These are phyloP conservation scores for Aureococcus anophagefferens DNA, from an alignment of 108 stramenopile genomes.

Conservation along the genomic window DNA sequence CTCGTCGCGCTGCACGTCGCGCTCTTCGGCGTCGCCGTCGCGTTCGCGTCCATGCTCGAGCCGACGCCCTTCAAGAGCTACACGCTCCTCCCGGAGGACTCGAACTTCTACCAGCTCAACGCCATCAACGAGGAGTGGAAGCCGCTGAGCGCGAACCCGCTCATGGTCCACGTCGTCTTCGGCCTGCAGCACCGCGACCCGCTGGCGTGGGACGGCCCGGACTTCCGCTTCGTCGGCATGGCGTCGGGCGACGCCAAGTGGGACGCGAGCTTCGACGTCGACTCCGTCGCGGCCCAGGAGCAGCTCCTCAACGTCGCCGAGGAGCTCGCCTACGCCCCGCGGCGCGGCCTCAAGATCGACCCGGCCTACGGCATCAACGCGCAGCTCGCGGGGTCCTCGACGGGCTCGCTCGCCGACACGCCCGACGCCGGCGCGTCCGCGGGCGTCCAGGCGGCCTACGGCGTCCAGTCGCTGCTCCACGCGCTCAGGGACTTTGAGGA, in stretches of 20 bases:
- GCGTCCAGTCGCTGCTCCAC: slow-evolving; percentile 6
- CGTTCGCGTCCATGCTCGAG: too few species aligned
- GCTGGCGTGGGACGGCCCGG: too few species aligned
- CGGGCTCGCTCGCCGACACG: slow-evolving; percentile 2
- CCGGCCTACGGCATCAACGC: slow-evolving; percentile 7
- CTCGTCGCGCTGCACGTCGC: too few species aligned
- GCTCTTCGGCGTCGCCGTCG: too few species aligned
- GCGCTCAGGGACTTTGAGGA: not conserved
- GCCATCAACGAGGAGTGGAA: not conserved
- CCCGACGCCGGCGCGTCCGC: not conserved
- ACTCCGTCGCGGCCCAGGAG: too few species aligned
- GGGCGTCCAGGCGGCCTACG: not conserved
- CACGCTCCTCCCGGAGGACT: not conserved
- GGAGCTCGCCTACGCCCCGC: not conserved
- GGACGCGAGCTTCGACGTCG: too few species aligned
- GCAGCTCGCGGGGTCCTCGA: not conserved
- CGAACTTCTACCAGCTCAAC: not conserved
- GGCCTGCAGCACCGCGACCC: too few species aligned
- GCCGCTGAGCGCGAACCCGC: too few species aligned
- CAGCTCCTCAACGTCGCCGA: slow-evolving; percentile 4
- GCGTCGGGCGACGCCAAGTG: too few species aligned
- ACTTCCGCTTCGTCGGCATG: too few species aligned
- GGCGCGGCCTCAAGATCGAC: not conserved
- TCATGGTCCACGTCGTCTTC: too few species aligned
- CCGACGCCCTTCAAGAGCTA: slow-evolving; percentile 8